Evolutionary conservation across 1,284 basidiomycete genomes (phyloP), one percentile per base, ranked within the genome.

Genomic region (Leccinum griseonigrum): DNA sequence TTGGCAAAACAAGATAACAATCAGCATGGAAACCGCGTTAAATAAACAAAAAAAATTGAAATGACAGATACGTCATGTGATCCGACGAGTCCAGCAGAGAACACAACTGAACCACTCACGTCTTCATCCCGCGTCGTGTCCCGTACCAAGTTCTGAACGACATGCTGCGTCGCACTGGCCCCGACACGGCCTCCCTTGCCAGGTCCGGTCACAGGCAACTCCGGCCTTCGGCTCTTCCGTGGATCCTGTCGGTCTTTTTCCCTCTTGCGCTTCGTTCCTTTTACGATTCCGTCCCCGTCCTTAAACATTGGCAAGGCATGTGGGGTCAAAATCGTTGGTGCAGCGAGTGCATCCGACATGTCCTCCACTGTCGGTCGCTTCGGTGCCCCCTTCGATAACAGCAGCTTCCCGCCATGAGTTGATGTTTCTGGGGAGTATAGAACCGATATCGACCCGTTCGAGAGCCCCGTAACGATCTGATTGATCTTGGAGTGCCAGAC

Each of bases 401-500:
- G 82, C 51, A 99, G 82, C 67, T 97, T 94, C 36, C 94, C 96
- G 6, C 97, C 97, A 70, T 97, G 94, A 64, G 91, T 78, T 11
- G 95, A 98, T 18, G 89, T 87, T 57, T 82, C 77, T 2, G 95
- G 93, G 51, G 94, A 96, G 78, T 99, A 99, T 56, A 97, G 81
- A 59, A 98, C 92, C 61, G 88, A 85, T 66, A 98, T 88, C 62
- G 88, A 81, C 29, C 97, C 97, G 66, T 87, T 92, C n/a, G 95
- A 92, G 56, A 94, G 81, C 1, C 94, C 90, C 31, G 90, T 84
- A 59, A 97, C 81, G 70, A 98, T 92, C 90, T 98, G 96, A 78
- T 98, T 98, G 79, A 98, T 97, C 75, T 93, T 92, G n/a, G 93
- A 87, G 77, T 97, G 96, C 95, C 95, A 98, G 32, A 85, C 77